A percentile compares a stretch with the other conserved stretches of the same genome.
These are phyloP conservation scores for Ganoderma multipileum DNA, from an alignment of 1,284 basidiomycete genomes.

Conservation along the genomic window DNA sequence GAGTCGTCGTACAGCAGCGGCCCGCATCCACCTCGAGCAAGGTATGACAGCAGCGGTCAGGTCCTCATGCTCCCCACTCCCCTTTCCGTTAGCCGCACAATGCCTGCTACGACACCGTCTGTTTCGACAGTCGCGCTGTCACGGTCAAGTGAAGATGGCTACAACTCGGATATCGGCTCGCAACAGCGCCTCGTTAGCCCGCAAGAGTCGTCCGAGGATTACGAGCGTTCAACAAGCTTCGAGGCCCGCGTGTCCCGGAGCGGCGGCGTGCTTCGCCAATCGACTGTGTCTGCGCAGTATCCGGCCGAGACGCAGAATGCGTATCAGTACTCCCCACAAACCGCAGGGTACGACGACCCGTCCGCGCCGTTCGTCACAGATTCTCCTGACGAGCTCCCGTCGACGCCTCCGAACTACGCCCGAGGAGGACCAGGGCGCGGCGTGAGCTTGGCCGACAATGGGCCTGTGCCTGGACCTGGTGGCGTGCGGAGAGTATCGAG, in stretches of 20 bases:
- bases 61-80: slow-evolving; percentile 76
- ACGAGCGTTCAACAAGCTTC: slow-evolving; percentile 37
- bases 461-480: slow-evolving; percentile 79
- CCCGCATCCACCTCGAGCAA: slow-evolving; percentile 48
- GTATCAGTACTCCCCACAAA: slow-evolving; percentile 49
- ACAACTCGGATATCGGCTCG: slow-evolving; percentile 61
- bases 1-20: slow-evolving; percentile 55
- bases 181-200: slow-evolving; percentile 65
- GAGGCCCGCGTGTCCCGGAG: slow-evolving; percentile 52
- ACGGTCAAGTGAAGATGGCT: slow-evolving; percentile 71
- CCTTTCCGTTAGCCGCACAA: slow-evolving; percentile 53
- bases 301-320: slow-evolving; percentile 62
- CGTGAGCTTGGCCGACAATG: slow-evolving; percentile 78
- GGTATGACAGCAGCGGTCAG: slow-evolving; percentile 73
- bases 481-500: slow-evolving; percentile 77
- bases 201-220: slow-evolving; percentile 39
- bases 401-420: slow-evolving; percentile 30
- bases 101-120: slow-evolving; percentile 58
- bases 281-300: slow-evolving; percentile 46
- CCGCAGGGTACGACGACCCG: slow-evolving; percentile 46
- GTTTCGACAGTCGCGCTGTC: slow-evolving; percentile 53
- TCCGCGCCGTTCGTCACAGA: slow-evolving; percentile 44
- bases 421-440: slow-evolving; percentile 62
- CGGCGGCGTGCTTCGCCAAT: slow-evolving; percentile 50
- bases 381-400: slow-evolving; percentile 43